Conservation (phyloP, 2,329 filamentous ascomycete genomes). For the Ustilaginoidea virens region DNA sequence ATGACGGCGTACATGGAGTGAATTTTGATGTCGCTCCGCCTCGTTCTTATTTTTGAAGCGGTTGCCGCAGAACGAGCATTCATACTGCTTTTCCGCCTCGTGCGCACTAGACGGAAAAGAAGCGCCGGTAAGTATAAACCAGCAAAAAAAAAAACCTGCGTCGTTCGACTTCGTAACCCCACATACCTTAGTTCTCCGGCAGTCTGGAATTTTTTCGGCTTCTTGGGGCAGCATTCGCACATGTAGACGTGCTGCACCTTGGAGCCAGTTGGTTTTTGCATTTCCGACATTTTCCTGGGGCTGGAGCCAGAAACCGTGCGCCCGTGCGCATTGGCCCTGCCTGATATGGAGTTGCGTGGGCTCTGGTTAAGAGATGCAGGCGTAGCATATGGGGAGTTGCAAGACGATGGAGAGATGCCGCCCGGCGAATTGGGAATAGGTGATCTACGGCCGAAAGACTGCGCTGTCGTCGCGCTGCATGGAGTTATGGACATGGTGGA, state of each 20-base stretch:
- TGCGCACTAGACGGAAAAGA: slow-evolving; percentile 46
- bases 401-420: slow-evolving; percentile 34
- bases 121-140: neutral
- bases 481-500: slow-evolving; percentile 28
- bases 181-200: slow-evolving; percentile 69
- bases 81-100: slow-evolving; percentile 92
- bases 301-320: slow-evolving; percentile 32
- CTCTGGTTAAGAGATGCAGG: slow-evolving; percentile 33
- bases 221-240: slow-evolving; percentile 94
- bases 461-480: slow-evolving; percentile 25
- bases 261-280: slow-evolving; percentile 28
- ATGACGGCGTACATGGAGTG: slow-evolving; percentile 77
- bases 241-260: slow-evolving; percentile 43
- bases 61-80: slow-evolving; percentile 82
- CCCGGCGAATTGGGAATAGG: slow-evolving; percentile 29
- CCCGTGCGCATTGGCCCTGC: slow-evolving; percentile 24
- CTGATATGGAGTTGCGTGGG: slow-evolving; percentile 29
- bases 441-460: slow-evolving; percentile 30
- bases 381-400: slow-evolving; percentile 33
- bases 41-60: slow-evolving; percentile 99
- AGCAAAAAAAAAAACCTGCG: neutral
- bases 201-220: slow-evolving; percentile 87
- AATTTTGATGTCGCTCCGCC: slow-evolving; percentile 90
- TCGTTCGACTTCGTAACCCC: too few relatives aligned
- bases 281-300: slow-evolving; percentile 34